phyloP scores from a whole-genome alignment of 768 basidiomycete genomes.

The Erythrobasidium yunnanense region DNA sequence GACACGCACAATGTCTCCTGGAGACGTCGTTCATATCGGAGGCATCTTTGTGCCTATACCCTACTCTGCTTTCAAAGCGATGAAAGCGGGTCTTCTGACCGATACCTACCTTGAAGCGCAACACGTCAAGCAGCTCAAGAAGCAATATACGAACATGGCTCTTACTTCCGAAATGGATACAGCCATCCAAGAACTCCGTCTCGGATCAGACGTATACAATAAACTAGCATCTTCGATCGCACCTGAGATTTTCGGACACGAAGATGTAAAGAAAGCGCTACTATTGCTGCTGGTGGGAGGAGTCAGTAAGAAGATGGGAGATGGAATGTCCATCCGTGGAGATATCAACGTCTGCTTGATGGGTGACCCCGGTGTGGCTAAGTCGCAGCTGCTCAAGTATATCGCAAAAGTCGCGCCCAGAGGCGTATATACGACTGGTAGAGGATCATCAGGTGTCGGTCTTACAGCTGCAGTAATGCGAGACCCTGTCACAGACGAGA shows the following conservation, averaged over 20 bases:
- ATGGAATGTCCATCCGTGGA: conserved; percentile 97
- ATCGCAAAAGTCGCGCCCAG: conserved; percentile 97
- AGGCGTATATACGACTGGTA: conserved; percentile 95
- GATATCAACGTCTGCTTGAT: conserved; percentile 96
- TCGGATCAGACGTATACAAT: conserved; percentile 70
- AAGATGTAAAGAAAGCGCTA: conserved; percentile 93
- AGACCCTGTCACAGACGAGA: conserved; percentile 97
- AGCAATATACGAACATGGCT: conserved; percentile 93
- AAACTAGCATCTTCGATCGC: conserved; percentile 88
- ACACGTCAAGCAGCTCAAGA: conserved; percentile 85
- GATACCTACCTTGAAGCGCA: conserved; percentile 94
- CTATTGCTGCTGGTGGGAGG: conserved; percentile 86
- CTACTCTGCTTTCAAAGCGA: conserved; percentile 92
- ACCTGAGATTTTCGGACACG: conserved; percentile 95
- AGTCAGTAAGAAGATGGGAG: conserved; percentile 85
- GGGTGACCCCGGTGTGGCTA: conserved; percentile 99
- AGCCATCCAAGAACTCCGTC: conserved; percentile 56
- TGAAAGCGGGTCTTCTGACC: conserved; percentile 88
- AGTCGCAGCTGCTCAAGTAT: conserved; percentile 92
- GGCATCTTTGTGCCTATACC: conserved; percentile 95
- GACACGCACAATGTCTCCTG: conserved; percentile 83
- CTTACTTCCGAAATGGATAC: conserved; percentile 69
- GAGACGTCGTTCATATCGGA: conserved; percentile 88
- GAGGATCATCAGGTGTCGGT: conserved; percentile 97
- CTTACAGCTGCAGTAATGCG: conserved; percentile 98